Evolutionary conservation across 306 rosid genomes (phyloP), one percentile per base, ranked within the genome.

Genomic region (Amphicarpaea edgeworthii): DNA sequence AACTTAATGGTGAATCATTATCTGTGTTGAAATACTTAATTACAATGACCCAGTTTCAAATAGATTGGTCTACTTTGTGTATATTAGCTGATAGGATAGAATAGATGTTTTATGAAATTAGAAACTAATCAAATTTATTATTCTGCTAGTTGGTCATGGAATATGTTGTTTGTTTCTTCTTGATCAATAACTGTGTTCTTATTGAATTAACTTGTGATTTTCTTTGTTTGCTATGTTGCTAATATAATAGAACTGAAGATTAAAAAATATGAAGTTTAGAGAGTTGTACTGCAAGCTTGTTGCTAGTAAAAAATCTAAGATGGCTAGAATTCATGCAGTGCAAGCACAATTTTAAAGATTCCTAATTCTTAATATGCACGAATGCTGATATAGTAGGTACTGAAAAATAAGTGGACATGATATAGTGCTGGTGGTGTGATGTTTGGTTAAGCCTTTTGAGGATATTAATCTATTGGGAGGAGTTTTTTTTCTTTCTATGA

Each of bases 341-440:
- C 82, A 89, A 82, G 47, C 88, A 89, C 24, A 85, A 87, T 43
- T 89, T 90, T 78, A 65, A 69, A 77, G 88, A 90, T 34, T 78
- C 82, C 63, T 86, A 81, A 76, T 86, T 78, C 82, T 68, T 86
- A 81, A 76, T 86, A 86, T 69, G 82, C 87, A 59, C 79, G 90
- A 24, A n/a, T n/a, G n/a, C n/a, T n/a, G n/a, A n/a, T n/a, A n/a
- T n/a, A n/a, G n/a, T n/a, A n/a, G n/a, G n/a, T n/a, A n/a, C n/a
- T 54, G 89, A 86, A 77, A 89, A 89, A 40, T 88, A 84, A 54
- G 78, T 76, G 75, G 90, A 82, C 81, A 89, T 85, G 88, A 85
- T 80, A 21, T 83, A 32, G 63, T 81, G 85, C 64, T 82, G 88
- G 79, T 79, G 83, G 66, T 79, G 85, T 79, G 40, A 90, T 81